A percentile compares a stretch with the other conserved stretches of the same genome.
Conservation (phyloP, 768 basidiomycete genomes). For the Lentinula lateritia region DNA sequence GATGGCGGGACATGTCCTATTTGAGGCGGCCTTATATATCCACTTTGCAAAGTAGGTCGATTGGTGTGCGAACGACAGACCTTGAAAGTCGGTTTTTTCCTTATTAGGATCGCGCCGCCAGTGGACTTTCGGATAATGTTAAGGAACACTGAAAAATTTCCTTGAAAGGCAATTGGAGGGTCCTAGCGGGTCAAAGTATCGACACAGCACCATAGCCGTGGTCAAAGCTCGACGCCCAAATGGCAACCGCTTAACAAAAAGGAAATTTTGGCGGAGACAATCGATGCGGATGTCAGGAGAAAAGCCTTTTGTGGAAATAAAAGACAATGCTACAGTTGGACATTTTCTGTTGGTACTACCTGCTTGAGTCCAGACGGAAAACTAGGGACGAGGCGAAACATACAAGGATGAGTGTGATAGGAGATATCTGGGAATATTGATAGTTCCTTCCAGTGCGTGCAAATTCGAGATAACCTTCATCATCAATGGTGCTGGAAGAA, state of each 20-base stretch:
- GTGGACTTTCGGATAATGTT: background rate
- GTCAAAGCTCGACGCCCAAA: background rate
- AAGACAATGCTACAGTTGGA: background rate
- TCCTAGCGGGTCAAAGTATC: background rate
- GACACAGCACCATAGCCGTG: background rate
- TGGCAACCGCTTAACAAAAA: background rate
- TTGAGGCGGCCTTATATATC: background rate
- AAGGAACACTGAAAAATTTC: background rate
- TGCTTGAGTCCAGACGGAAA: no score
- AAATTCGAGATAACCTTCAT: no score
- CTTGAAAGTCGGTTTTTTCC: background rate
- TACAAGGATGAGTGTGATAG: background rate
- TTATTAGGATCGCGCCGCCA: background rate
- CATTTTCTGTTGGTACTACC: no score
- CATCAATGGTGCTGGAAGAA: no score
- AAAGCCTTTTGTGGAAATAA: background rate
- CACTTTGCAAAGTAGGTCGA: background rate
- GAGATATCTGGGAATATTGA: no score
- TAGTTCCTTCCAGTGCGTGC: no score
- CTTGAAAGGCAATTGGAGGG: background rate
- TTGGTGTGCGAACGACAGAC: conserved; percentile 2
- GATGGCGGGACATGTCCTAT: background rate
- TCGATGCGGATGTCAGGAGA: background rate
- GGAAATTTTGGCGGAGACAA: background rate
- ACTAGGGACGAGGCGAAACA: background rate